Base-by-base conservation (phyloP, 371 early-diverging fungal genomes). In the Capniomyces stellatus region DNA sequence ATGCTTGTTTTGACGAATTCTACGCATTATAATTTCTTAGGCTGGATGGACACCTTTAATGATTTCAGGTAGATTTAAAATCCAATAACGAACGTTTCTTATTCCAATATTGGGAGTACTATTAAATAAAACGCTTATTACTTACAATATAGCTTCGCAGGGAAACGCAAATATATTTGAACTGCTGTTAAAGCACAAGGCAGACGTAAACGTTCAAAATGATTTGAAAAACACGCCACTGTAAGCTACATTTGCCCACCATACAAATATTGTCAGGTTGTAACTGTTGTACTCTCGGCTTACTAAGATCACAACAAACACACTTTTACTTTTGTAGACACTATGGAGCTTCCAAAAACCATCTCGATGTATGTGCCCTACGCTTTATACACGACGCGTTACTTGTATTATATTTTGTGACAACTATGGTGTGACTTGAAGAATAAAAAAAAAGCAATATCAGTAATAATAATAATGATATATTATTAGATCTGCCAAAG, bases 11-110 rank as follows among this genome's bases (percentile, higher is more conserved):
- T n/a, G n/a, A n/a, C n/a, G n/a, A n/a, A n/a, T n/a, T n/a, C n/a
- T n/a, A n/a, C n/a, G n/a, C n/a, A n/a, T n/a, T n/a, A n/a, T n/a
- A n/a, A n/a, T 15, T 35, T 10, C 35, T 35, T 35, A 49, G 49
- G 28, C 49, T 49, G 49, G 49, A 19, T 49, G 49, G 49, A 49
- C 49, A 29, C 49, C 49, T 4, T 49, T 49, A 49, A 49, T 49
- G 49, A 49, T 49, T 8, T 18, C 29, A n/a, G 2, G 49, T 49
- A 49, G 3, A 4, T 49, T 4, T 24, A 24, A 29, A 18, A 29
- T n/a, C n/a, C n/a, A n/a, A n/a, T n/a, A n/a, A n/a, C n/a, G n/a
- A n/a, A n/a, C n/a, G n/a, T n/a, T n/a, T n/a, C n/a, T 49, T 49
- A 29, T n/a, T n/a, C 18, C n/a, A 49, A 25, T 30, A 29, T 49